Percentiles rank a stretch among this genome's conserved stretches.
phyloP scores from a whole-genome alignment of 2,329 filamentous ascomycete species.

The Cladorrhinum sp. region DNA sequence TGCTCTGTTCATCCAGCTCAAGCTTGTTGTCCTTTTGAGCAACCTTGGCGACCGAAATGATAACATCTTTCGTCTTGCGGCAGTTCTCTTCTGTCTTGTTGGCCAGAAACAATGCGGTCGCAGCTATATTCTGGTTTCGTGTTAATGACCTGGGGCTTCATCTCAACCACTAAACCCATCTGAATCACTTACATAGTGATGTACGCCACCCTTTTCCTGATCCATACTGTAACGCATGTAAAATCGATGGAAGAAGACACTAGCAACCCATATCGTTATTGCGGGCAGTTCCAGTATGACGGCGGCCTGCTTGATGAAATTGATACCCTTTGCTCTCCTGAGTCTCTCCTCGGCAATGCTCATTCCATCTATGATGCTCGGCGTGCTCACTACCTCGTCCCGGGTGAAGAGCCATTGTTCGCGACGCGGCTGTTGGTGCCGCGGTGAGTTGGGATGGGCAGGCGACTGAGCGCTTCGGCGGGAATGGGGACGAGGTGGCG shows the following conservation, averaged over 20 bases:
- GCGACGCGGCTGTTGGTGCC: slow-evolving; percentile 35
- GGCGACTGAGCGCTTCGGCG: slow-evolving; percentile 45
- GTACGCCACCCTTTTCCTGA: slow-evolving; percentile 70
- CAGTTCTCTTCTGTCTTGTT: slow-evolving; percentile 98
- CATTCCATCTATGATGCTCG: slow-evolving; percentile 81
- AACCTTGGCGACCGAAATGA: slow-evolving; percentile 88
- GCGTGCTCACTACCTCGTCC: slow-evolving; percentile 77
- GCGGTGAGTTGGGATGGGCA: slow-evolving; percentile 38
- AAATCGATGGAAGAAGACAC: slow-evolving; percentile 93
- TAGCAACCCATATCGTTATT: slow-evolving; percentile 85
- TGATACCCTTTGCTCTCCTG: slow-evolving; percentile 84
- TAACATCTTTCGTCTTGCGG: slow-evolving; percentile 90
- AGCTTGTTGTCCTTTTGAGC: slow-evolving; percentile 92
- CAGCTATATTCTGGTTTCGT: slow-evolving; percentile 67
- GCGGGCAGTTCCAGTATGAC: slow-evolving; percentile 90
- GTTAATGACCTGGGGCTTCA: background rate
- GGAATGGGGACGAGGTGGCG: slow-evolving; percentile 50
- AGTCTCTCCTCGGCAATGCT: slow-evolving; percentile 72
- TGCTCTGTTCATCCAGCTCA: slow-evolving; percentile 91
- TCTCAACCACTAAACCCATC: background rate
- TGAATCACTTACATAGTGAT: slow-evolving; percentile 76
- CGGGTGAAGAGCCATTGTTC: slow-evolving; percentile 88
- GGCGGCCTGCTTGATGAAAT: slow-evolving; percentile 93
- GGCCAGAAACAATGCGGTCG: slow-evolving; percentile 86
- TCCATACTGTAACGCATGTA: slow-evolving; percentile 87